Conservation (phyloP, 441 rosid species). For the Capsella rubella region DNA sequence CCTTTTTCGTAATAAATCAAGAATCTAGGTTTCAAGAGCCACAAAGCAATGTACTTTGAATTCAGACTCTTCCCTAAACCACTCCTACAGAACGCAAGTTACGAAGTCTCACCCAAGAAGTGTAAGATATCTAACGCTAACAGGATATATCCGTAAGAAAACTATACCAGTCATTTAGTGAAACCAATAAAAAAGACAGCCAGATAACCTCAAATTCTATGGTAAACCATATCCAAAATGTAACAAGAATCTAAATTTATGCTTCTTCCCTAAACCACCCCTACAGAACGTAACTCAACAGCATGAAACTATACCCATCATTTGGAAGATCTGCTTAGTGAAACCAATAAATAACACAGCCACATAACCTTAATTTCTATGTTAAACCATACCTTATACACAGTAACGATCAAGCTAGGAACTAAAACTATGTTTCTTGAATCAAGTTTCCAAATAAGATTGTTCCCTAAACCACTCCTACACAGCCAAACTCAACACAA, state of each 20-base stretch:
- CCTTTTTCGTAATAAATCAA: conserved; percentile 6
- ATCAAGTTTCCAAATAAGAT: not conserved
- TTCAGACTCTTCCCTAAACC: not conserved
- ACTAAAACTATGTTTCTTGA: not conserved
- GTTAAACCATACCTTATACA: not conserved
- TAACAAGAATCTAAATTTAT: not conserved
- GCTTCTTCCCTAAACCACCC: not conserved
- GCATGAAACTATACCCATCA: not conserved
- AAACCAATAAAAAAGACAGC: conserved; percentile 1
- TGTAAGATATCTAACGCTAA: not conserved
- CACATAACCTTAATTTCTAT: conserved; percentile 13
- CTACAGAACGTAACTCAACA: not conserved
- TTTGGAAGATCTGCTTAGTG: too few species aligned
- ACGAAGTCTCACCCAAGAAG: not conserved
- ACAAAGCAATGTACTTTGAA: not conserved
- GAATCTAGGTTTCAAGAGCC: conserved; percentile 8
- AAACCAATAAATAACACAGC: conserved; percentile 7
- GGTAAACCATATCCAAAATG: not conserved
- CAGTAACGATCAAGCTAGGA: not conserved
- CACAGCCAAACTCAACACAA: not conserved
- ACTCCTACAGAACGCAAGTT: not conserved
- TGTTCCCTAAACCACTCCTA: not conserved
- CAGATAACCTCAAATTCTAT: conserved; percentile 15
- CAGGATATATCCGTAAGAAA: not conserved
- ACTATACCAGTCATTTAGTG: too few species aligned